These are phyloP conservation scores for Candida montana DNA, from an alignment of 805 yeast species.

Conservation along the genomic window DNA sequence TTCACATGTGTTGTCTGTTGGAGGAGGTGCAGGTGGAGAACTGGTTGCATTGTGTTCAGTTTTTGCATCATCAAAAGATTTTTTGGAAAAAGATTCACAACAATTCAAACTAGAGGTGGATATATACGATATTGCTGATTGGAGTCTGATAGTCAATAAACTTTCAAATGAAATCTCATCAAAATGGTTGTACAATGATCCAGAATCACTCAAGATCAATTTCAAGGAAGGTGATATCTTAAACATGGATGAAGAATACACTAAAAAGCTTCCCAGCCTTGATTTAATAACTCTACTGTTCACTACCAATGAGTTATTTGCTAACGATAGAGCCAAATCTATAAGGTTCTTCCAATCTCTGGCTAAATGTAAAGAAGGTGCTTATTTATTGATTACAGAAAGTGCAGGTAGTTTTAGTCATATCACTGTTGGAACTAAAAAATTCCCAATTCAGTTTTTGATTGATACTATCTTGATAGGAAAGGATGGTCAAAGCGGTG, in stretches of 20 bases:
- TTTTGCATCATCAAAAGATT: constrained; percentile 31
- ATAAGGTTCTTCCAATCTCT: constrained; percentile 53
- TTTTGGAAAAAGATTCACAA: constrained; percentile 20
- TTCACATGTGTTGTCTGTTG: constrained; percentile 54
- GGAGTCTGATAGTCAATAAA: constrained; percentile 51
- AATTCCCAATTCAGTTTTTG: constrained; percentile 77
- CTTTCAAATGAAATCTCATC: constrained; percentile 38
- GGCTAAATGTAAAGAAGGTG: constrained; percentile 49
- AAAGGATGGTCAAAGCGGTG: constrained; percentile 37
- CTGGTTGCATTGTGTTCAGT: constrained; percentile 57
- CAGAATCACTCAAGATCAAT: constrained; percentile 27
- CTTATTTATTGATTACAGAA: constrained; percentile 65
- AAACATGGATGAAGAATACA: constrained; percentile 20
- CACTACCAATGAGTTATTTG: constrained; percentile 83
- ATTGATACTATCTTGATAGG: constrained; percentile 69
- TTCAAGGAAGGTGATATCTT: constrained; percentile 35
- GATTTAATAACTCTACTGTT: constrained; percentile 68
- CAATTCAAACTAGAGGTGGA: constrained; percentile 36
- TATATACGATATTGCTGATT: constrained; percentile 74
- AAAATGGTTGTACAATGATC: constrained; percentile 49
- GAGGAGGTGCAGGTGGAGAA: constrained; percentile 92
- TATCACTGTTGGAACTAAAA: constrained; percentile 67
- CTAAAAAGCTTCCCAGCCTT: constrained; percentile 23
- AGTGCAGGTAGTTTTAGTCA: constrained; percentile 90
- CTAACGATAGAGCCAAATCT: constrained; percentile 58